phyloP scores from a whole-genome alignment of 1,284 basidiomycete species.

The Ganoderma boninense region DNA sequence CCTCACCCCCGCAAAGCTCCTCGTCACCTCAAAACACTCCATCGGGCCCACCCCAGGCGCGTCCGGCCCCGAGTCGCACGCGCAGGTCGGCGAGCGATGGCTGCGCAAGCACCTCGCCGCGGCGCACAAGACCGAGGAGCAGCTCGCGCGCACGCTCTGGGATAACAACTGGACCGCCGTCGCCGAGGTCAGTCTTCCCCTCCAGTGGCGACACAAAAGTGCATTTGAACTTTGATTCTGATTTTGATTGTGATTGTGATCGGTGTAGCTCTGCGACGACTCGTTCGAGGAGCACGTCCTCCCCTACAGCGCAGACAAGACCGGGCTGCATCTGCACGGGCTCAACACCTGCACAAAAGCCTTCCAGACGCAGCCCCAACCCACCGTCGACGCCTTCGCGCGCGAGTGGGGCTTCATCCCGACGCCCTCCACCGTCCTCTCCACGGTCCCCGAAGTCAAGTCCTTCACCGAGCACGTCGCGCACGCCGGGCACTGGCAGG shows the following conservation, averaged over 20 bases:
- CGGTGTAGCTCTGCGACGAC: slow-evolving; percentile 90
- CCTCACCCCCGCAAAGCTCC: slow-evolving; percentile 75
- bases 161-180: slow-evolving; percentile 90
- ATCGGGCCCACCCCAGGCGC: slow-evolving; percentile 60
- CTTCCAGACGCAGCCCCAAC: slow-evolving; percentile 80
- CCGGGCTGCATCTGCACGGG: slow-evolving; percentile 95
- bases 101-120: slow-evolving; percentile 74
- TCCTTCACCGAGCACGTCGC: slow-evolving; percentile 77
- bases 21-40: slow-evolving; percentile 95
- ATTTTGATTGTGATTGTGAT: too few species aligned
- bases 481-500: slow-evolving; percentile 81
- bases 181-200: slow-evolving; percentile 79
- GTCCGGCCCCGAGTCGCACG: slow-evolving; percentile 63
- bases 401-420: slow-evolving; percentile 92
- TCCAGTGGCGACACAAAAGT: too few species aligned
- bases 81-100: slow-evolving; percentile 87
- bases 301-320: slow-evolving; percentile 80
- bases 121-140: slow-evolving; percentile 73
- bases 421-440: slow-evolving; percentile 70
- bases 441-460: slow-evolving; percentile 75
- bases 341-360: slow-evolving; percentile 79
- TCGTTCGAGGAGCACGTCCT: slow-evolving; percentile 98
- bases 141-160: slow-evolving; percentile 85
- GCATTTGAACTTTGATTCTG: too few species aligned
- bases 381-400: slow-evolving; percentile 83